Conservation (phyloP, 805 yeast genomes). For the Teunomyces gatunensis region DNA sequence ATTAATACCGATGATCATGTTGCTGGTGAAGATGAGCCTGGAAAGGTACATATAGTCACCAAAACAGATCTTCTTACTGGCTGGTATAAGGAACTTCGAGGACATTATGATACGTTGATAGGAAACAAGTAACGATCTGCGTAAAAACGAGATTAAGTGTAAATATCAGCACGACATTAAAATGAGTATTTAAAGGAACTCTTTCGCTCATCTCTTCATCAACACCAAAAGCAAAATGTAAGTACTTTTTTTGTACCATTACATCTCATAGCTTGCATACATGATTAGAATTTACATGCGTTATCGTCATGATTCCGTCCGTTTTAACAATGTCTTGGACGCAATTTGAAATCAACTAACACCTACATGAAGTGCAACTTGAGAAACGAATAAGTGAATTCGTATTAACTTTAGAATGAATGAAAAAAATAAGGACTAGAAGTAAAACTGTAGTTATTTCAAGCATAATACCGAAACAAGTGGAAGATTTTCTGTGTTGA, state of each 20-base stretch:
- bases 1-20: slow-evolving; percentile 5
- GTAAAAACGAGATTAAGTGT: not conserved
- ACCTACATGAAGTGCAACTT: slow-evolving; percentile 35
- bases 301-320: slow-evolving; percentile 47
- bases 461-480: not conserved
- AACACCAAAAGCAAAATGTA: not conserved
- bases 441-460: too few species aligned
- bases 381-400: not conserved
- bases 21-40: slow-evolving; percentile 16
- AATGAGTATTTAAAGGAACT: not conserved
- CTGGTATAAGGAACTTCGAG: slow-evolving; percentile 16
- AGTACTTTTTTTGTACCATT: not conserved
- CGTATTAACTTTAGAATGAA: not conserved
- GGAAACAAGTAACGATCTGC: not conserved
- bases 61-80: slow-evolving; percentile 11
- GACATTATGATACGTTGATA: slow-evolving; percentile 7
- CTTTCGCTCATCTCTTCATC: not conserved
- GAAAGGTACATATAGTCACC: slow-evolving; percentile 10
- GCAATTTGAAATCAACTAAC: slow-evolving; percentile 44
- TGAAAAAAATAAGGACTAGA: too few species aligned
- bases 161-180: not conserved
- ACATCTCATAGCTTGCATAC: slow-evolving; percentile 6
- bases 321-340: slow-evolving; percentile 35
- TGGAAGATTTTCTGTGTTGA: too few species aligned
- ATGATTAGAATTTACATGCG: slow-evolving; percentile 38